Percentiles rank a stretch among this genome's conserved stretches.
Conservation (phyloP, 108 stramenopile genomes). For the Stephanodiscus triporus region DNA sequence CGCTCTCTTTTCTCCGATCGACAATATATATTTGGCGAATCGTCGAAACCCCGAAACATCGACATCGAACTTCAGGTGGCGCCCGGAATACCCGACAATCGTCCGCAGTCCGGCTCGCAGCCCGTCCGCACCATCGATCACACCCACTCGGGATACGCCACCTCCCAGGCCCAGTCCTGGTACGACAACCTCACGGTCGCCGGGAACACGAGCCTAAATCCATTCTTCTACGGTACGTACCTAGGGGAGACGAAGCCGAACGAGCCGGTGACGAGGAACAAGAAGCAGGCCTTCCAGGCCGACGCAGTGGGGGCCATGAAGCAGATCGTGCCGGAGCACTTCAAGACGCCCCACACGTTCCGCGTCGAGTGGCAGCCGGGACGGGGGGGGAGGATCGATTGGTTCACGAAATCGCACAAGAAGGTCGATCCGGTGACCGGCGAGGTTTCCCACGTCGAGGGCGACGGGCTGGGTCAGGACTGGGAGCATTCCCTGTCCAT, state of each 20-base stretch:
- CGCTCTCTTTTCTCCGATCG: background rate
- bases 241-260: constrained; percentile 82
- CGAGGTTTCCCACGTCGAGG: constrained; percentile 57
- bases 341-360: constrained; percentile 85
- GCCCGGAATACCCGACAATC: constrained; percentile 84
- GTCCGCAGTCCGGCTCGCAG: constrained; percentile 79
- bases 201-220: constrained; percentile 90
- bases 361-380: constrained; percentile 96
- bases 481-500: constrained; percentile 83
- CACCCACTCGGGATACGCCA: constrained; percentile 59
- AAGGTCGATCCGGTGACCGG: constrained; percentile 52
- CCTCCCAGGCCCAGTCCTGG: constrained; percentile 76
- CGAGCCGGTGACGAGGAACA: constrained; percentile 82
- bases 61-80: constrained; percentile 60
- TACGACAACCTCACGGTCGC: constrained; percentile 79
- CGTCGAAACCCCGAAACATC: background rate
- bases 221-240: constrained; percentile 95
- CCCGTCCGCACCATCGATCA: constrained; percentile 63
- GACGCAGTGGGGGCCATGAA: constrained; percentile 94
- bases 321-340: constrained; percentile 80
- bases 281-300: constrained; percentile 90
- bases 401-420: constrained; percentile 86
- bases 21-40: too few relatives aligned
- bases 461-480: constrained; percentile 75
- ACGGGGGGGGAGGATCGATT: constrained; percentile 81